phyloP scores from a whole-genome alignment of 805 yeast genomes.

The Pichia membranifaciens region DNA sequence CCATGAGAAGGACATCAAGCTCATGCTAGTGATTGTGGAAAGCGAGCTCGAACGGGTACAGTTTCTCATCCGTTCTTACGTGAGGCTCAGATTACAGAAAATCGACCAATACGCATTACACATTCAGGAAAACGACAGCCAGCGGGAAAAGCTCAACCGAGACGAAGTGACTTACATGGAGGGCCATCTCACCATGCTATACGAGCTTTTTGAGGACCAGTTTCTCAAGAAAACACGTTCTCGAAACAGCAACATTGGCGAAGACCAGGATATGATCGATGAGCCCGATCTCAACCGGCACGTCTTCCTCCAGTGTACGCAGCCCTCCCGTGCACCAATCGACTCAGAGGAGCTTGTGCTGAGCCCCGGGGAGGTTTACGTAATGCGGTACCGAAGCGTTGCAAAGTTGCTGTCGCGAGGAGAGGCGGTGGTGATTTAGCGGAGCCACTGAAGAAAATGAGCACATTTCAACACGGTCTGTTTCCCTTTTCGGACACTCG shows the following conservation, averaged over 20 bases:
- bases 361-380: conserved; percentile 62
- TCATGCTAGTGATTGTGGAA: conserved; percentile 79
- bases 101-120: conserved; percentile 64
- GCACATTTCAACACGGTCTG: neutral
- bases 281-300: conserved; percentile 72
- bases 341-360: conserved; percentile 26
- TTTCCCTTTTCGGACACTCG: conserved; percentile 5
- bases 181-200: conserved; percentile 57
- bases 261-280: conserved; percentile 77
- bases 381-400: conserved; percentile 59
- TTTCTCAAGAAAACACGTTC: conserved; percentile 43
- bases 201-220: conserved; percentile 59
- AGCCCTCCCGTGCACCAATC: neutral
- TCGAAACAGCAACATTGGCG: conserved; percentile 51
- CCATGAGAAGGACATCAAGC: conserved; percentile 59
- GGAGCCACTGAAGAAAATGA: neutral
- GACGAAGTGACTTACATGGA: conserved; percentile 65
- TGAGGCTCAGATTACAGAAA: conserved; percentile 70
- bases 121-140: conserved; percentile 42
- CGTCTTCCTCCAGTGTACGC: conserved; percentile 44
- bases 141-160: conserved; percentile 41
- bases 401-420: conserved; percentile 36
- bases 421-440: conserved; percentile 37
- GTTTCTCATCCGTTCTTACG: conserved; percentile 72
- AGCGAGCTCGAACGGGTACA: conserved; percentile 86